Base-by-base conservation (phyloP, 2,329 filamentous ascomycete species). In the Alternaria alternata region DNA sequence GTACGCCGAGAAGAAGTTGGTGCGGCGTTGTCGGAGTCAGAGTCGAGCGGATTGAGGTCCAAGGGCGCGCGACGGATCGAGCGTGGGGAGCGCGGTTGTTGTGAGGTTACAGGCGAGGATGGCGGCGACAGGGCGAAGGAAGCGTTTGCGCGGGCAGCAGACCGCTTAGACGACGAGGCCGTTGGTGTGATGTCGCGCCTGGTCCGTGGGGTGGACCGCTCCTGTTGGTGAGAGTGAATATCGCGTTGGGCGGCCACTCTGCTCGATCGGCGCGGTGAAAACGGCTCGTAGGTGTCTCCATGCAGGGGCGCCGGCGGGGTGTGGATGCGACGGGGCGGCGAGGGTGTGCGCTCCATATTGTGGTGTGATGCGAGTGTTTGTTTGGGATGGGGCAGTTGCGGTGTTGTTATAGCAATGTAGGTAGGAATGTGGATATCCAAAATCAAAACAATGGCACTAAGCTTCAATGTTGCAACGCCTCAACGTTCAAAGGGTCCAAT, bases 231-330 rank as follows among this genome's bases (percentile, higher is more conserved):
- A 70, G 62, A 52, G 51, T 72, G 64, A 69, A 63, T 58, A 39
- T 72, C 62, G 69, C 83, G 82, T 69, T 88, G 85, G 42, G 83
- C 83, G 57, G 86, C 87, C 67, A 91, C 84, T 66, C 90, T 86
- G 61, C 86, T 85, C 30, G 75, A 75, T 71, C 91, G 90, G 76
- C 90, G 86, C 55, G 89, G 88, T 61, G 89, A 88, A 74, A 88
- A 93, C 44, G 91, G 91, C 72, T 91, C 86, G 83, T 89, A 93
- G 64, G 83, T 80, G 78, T 94, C 91, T 48, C 90, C 91, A 72
- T 88, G 85, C 60, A 85, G 86, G 48, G 91, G 91, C 56, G 91
- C 88, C 41, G 86, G 86, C 62, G 91, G 91, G 49, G 89, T 91
- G 74, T 83, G 87, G 63, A 91, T 79, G 64, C 81, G 80, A 42